Percentiles rank a stretch among this genome's conserved stretches.
These are phyloP conservation scores for Colletotrichum sansevieriae DNA, from an alignment of 2,329 filamentous ascomycete genomes.

Conservation along the genomic window DNA sequence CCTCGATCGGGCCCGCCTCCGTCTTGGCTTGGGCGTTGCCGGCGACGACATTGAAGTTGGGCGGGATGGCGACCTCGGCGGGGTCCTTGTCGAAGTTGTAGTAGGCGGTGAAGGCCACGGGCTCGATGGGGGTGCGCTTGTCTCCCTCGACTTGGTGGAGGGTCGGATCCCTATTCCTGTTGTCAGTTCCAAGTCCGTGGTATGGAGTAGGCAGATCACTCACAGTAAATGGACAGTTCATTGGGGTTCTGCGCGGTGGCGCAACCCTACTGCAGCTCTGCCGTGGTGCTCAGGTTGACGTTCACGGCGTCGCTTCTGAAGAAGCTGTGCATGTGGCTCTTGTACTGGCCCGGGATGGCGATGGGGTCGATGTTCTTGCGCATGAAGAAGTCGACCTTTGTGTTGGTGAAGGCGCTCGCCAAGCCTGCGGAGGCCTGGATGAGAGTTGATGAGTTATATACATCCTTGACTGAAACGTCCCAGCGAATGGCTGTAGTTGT, in stretches of 20 bases:
- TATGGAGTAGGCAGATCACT: constrained; percentile 24
- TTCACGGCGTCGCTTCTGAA: constrained; percentile 52
- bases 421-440: constrained; percentile 22
- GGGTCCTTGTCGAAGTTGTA: constrained; percentile 54
- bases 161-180: constrained; percentile 51
- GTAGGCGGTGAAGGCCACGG: constrained; percentile 59
- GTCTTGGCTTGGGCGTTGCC: constrained; percentile 56
- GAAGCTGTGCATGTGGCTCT: constrained; percentile 52
- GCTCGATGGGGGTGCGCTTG: constrained; percentile 54
- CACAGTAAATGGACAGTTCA: constrained; percentile 58
- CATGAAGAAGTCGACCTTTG: constrained; percentile 46
- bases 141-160: constrained; percentile 55
- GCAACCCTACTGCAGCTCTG: constrained; percentile 54
- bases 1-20: constrained; percentile 33
- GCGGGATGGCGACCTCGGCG: constrained; percentile 60
- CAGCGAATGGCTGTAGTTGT: neutral
- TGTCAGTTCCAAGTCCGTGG: constrained; percentile 2
- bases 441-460: constrained; percentile 9
- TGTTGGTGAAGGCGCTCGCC: constrained; percentile 45
- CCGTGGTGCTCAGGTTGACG: constrained; percentile 46
- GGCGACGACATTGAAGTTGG: constrained; percentile 57
- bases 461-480: neutral
- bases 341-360: constrained; percentile 49
- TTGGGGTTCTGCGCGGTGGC: constrained; percentile 58
- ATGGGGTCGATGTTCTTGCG: constrained; percentile 52